Evolutionary conservation across 352 stramenopile genomes (phyloP), one percentile per base, ranked within the genome.

Genomic region (Thraustochytrium sp.): DNA sequence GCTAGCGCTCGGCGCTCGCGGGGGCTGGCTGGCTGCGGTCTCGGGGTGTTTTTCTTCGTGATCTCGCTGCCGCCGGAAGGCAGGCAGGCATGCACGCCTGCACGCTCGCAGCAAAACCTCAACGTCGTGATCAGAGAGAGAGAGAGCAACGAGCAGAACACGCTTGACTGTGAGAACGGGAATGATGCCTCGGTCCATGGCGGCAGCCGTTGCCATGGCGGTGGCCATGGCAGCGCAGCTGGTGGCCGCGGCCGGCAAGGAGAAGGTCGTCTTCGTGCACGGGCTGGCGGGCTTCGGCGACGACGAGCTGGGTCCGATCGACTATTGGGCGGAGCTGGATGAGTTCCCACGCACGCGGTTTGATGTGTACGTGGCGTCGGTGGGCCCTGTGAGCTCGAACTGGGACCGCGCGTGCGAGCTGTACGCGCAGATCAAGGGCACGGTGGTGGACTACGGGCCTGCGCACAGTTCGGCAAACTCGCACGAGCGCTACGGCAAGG

Each of bases 401-500:
- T 89, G 87, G 87, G 87, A 89, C 63, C 87, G 87, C 44, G 86
- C 87, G 9, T 88, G 86, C 49, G 88, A 90, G 76, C 74, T 90
- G 0, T 90, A 87, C 85, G 87, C 88, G 53, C 85, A 88, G 61
- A 89, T 90, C 76, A 89, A 89, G 61, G 88, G 88, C 51, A 86
- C 85, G 49, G 84, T 63, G 2, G 87, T 89, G 40, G 74, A 89
- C 86, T 90, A 90, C 72, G 88, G 88, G 40, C 53, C 49, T 3
- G 85, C 86, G 59, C 88, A 90, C 86, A 64, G 85, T 3, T 53
- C 46, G 23, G 53, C 44, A 11, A 76, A 87, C 74, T 63, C 64
- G 31, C 86, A 88, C 49, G 54, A 68, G 23, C 49, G 51, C 21
- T 73, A 40, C 0, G 72, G 72, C 48, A 48, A 26, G 18, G 72